phyloP scores from a whole-genome alignment of 305 asterid species.

The Fraxinus sp. region DNA sequence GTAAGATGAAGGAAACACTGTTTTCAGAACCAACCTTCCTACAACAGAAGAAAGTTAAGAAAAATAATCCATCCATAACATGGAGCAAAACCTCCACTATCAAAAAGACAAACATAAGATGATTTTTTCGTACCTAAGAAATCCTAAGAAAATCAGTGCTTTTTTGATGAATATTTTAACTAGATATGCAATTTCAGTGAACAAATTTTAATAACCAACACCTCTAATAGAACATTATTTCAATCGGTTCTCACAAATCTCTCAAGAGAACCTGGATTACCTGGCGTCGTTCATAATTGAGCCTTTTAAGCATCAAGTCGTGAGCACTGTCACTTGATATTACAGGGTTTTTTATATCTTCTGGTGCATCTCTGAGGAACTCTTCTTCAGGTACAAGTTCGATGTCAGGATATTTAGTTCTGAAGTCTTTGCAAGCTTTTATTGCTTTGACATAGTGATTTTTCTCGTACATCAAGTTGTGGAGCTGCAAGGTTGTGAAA shows the following conservation, averaged over 20 bases:
- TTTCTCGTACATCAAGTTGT: slow-evolving; percentile 53
- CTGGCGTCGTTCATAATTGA: slow-evolving; percentile 89
- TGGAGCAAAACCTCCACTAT: not conserved
- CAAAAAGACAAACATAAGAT: not conserved
- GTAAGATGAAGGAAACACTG: not conserved
- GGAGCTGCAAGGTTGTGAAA: slow-evolving; percentile 87
- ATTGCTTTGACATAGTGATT: slow-evolving; percentile 39
- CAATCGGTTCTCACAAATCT: not conserved
- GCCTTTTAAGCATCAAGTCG: slow-evolving; percentile 91
- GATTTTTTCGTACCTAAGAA: not conserved
- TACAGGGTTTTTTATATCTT: slow-evolving; percentile 62
- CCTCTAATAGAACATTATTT: not conserved
- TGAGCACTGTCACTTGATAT: slow-evolving; percentile 67
- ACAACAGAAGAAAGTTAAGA: not conserved
- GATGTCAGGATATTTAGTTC: slow-evolving; percentile 48
- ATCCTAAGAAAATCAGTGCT: not conserved
- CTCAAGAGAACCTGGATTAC: slow-evolving; percentile 29
- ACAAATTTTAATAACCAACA: not conserved
- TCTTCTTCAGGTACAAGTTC: slow-evolving; percentile 93
- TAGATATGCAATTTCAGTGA: not conserved
- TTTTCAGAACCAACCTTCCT: not conserved
- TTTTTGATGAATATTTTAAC: not conserved
- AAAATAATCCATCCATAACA: not conserved
- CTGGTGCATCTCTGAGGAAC: slow-evolving; percentile 75
- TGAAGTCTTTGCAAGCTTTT: slow-evolving; percentile 24